Evolutionary conservation across 306 rosid genomes (phyloP).

Genomic region (Cyamopsis tetragonoloba): DNA sequence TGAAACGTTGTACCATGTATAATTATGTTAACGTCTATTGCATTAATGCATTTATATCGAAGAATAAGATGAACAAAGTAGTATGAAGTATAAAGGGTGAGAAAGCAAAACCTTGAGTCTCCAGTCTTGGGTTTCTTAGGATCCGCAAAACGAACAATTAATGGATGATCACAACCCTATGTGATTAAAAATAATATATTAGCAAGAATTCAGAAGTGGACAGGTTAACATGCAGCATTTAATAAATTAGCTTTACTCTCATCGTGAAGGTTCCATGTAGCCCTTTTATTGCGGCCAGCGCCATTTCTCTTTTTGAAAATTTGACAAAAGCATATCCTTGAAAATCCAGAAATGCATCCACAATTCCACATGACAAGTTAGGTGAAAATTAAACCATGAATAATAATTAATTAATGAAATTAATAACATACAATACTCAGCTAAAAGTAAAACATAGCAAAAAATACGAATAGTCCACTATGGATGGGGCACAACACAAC

Average conservation of each 20-base stretch:
- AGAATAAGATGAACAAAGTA: neutral
- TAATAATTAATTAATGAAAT: slow-evolving; percentile 13
- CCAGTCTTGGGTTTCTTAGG: slow-evolving; percentile 71
- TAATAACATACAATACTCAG: slow-evolving; percentile 3
- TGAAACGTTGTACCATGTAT: neutral
- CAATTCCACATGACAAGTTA: slow-evolving; percentile 22
- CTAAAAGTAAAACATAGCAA: slow-evolving; percentile 14
- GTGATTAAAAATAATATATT: slow-evolving; percentile 19
- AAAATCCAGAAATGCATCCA: slow-evolving; percentile 33
- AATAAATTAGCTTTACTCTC: slow-evolving; percentile 54
- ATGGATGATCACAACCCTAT: slow-evolving; percentile 81
- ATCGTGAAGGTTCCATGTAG: slow-evolving; percentile 59
- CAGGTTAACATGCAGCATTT: slow-evolving; percentile 9
- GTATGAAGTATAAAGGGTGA: slow-evolving; percentile 9
- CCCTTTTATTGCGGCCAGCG: slow-evolving; percentile 76
- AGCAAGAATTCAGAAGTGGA: slow-evolving; percentile 28
- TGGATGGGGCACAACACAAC: neutral
- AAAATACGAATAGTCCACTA: neutral
- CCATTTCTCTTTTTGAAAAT: slow-evolving; percentile 71
- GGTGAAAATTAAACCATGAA: slow-evolving; percentile 17
- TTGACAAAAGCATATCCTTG: slow-evolving; percentile 75
- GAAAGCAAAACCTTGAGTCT: slow-evolving; percentile 65
- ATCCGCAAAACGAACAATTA: slow-evolving; percentile 88
- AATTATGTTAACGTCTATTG: neutral
- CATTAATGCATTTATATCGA: neutral